Evolutionary conservation across 1,284 basidiomycete genomes (phyloP), one percentile per base, ranked within the genome.

Genomic region (Austroboletus niveus): DNA sequence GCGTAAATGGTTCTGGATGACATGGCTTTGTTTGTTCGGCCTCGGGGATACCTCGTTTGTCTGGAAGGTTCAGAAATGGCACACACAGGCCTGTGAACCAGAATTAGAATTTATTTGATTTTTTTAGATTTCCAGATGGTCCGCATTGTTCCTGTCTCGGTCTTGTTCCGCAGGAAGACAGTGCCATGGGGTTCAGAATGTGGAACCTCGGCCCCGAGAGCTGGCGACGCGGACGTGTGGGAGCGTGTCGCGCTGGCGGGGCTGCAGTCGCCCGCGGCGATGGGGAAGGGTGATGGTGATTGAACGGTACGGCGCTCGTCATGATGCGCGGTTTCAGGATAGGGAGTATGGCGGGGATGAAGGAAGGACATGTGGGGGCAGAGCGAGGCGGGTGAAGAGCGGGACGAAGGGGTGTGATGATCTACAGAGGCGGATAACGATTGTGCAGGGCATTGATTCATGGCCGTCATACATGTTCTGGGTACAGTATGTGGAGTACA

Each of bases 1-100:
- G 58, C 44, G 50, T 56, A 51, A 53, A 48, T 41, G 15, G 36
- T 17, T 34, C 30, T 46, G 32, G 27, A 42, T 45, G 44, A 12
- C 6, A 34, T 44, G 7, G 27, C 48, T 46, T 34, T 51, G 35
- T 51, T 35, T 29, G 39, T 44, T 27, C 34, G 32, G 14, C 53
- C 59, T 57, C 54, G 61, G 61, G 10, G 59, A 58, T 64, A 48
- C 42, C 50, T 42, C 17, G 45, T 31, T 20, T 24, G 34, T 40
- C 29, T 48, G 29, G 12, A 34, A 4, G 20, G n/a, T 30, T 42
- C 36, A 9, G 29, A 45, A 45, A 42, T 45, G 14, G 40, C 7
- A 8, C 30, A 8, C 30, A 15, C 51, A 24, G 35, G 30, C 20
- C 39, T 48, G 31, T 51, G 30, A 15, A 43, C 46, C 45, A 51